phyloP scores from a whole-genome alignment of 768 basidiomycete species.

The Boletellus emodensis region DNA sequence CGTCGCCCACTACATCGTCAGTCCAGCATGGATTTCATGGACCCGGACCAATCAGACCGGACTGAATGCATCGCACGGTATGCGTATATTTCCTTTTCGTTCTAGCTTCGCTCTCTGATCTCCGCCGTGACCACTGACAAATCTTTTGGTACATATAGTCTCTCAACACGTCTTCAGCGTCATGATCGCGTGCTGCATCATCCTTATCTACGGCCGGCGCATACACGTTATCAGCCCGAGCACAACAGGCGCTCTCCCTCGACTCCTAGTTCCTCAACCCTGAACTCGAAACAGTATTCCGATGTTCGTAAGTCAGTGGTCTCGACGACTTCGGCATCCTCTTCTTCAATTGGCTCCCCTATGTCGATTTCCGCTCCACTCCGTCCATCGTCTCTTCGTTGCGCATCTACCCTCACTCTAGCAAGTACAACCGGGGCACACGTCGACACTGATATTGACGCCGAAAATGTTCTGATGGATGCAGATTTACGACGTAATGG shows the following conservation, averaged over 20 bases:
- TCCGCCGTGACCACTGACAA: slow-evolving; percentile 7
- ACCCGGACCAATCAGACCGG: slow-evolving; percentile 37
- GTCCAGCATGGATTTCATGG: slow-evolving; percentile 87
- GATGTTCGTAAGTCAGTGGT: slow-evolving; percentile 28
- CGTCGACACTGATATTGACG: slow-evolving; percentile 4
- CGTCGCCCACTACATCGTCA: slow-evolving; percentile 67
- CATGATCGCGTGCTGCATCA: slow-evolving; percentile 60
- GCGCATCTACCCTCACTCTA: slow-evolving; percentile 32
- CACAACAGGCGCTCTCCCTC: slow-evolving; percentile 37
- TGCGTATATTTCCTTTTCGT: slow-evolving; percentile 24
- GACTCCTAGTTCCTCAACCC: slow-evolving; percentile 62
- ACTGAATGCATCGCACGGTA: slow-evolving; percentile 62
- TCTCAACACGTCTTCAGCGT: slow-evolving; percentile 65
- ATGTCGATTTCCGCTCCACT: slow-evolving; percentile 36
- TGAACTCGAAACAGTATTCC: slow-evolving; percentile 42
- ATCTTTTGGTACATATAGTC: slow-evolving; percentile 36
- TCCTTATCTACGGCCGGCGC: slow-evolving; percentile 48
- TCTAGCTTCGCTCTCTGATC: slow-evolving; percentile 1
- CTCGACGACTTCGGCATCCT: slow-evolving; percentile 26
- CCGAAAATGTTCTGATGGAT: slow-evolving; percentile 9
- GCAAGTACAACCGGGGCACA: slow-evolving; percentile 20
- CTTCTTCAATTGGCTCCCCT: slow-evolving; percentile 35
- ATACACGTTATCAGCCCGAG: slow-evolving; percentile 21
- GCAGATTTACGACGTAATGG: slow-evolving; percentile 12
- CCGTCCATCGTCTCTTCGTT: slow-evolving; percentile 42